These are phyloP conservation scores for Adansonia madagascariensis DNA, from an alignment of 441 rosid genomes.

Conservation along the genomic window DNA sequence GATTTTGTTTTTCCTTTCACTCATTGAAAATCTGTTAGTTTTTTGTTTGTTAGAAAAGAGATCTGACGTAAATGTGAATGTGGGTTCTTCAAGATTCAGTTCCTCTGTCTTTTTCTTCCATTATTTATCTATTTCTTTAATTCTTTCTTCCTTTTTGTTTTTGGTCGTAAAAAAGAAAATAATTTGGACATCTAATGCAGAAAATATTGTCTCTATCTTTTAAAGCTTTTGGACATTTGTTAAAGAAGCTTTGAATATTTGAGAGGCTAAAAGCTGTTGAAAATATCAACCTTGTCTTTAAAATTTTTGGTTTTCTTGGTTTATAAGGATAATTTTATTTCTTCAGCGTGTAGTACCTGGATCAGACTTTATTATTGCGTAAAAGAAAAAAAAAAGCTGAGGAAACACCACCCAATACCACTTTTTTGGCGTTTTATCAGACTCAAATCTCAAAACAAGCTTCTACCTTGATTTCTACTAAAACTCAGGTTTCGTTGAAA, in stretches of 20 bases:
- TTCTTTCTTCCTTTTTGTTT: not conserved
- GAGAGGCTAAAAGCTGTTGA: conserved; percentile 14
- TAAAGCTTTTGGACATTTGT: not conserved
- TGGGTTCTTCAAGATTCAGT: conserved; percentile 22
- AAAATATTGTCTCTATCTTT: no score
- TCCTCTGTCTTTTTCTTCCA: not conserved
- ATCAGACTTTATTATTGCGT: conserved; percentile 3
- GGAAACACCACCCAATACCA: conserved; percentile 12
- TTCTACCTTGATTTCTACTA: conserved; percentile 23
- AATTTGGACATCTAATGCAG: conserved; percentile 8
- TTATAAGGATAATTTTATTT: not conserved
- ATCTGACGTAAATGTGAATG: conserved; percentile 20
- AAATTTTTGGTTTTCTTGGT: conserved; percentile 22
- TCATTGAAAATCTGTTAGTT: not conserved
- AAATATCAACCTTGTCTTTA: not conserved
- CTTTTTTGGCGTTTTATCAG: not conserved
- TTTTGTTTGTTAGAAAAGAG: conserved; percentile 6
- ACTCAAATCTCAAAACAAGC: conserved; percentile 13
- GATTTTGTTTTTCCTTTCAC: not conserved
- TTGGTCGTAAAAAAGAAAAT: not conserved
- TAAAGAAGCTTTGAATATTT: conserved; percentile 8
- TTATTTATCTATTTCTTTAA: conserved; percentile 10
- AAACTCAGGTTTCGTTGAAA: conserved; percentile 9
- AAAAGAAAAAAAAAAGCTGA: not conserved
- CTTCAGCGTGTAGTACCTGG: not conserved